phyloP scores from a whole-genome alignment of 2,329 filamentous ascomycete genomes.

The Colletotrichum kahawae region DNA sequence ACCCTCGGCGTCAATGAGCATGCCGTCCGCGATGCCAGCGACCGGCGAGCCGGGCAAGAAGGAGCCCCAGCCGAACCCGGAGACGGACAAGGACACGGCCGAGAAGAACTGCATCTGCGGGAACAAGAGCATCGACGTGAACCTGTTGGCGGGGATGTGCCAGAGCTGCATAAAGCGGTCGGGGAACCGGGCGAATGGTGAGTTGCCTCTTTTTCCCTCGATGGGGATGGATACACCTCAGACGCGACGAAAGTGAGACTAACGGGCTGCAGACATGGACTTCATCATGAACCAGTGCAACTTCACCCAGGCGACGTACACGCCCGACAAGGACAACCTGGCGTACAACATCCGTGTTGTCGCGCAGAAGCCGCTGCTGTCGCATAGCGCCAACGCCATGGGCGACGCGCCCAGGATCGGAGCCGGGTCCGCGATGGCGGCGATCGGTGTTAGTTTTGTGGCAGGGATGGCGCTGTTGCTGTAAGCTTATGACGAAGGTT shows the following conservation, averaged over 20 bases:
- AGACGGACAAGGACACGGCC: slow-evolving; percentile 23
- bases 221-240: too few species aligned
- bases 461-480: slow-evolving; percentile 4
- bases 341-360: slow-evolving; percentile 38
- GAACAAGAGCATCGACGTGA: slow-evolving; percentile 45
- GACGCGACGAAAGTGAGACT: background rate
- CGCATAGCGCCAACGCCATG: background rate
- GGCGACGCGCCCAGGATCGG: background rate
- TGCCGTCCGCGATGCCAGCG: background rate
- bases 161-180: slow-evolving; percentile 40
- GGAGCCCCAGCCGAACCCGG: slow-evolving; percentile 18
- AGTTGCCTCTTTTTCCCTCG: slow-evolving; percentile 17
- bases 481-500: background rate
- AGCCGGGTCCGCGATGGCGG: background rate
- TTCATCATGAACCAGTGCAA: slow-evolving; percentile 40
- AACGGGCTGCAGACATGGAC: slow-evolving; percentile 34
- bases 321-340: slow-evolving; percentile 31
- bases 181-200: slow-evolving; percentile 35
- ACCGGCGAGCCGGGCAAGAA: slow-evolving; percentile 18
- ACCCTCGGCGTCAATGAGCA: background rate
- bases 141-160: slow-evolving; percentile 40
- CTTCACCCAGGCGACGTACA: slow-evolving; percentile 35
- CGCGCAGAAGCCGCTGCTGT: slow-evolving; percentile 30
- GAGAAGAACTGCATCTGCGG: slow-evolving; percentile 42
- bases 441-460: background rate